Conservation (phyloP, 345 rosid species). For the Syzygium grande region DNA sequence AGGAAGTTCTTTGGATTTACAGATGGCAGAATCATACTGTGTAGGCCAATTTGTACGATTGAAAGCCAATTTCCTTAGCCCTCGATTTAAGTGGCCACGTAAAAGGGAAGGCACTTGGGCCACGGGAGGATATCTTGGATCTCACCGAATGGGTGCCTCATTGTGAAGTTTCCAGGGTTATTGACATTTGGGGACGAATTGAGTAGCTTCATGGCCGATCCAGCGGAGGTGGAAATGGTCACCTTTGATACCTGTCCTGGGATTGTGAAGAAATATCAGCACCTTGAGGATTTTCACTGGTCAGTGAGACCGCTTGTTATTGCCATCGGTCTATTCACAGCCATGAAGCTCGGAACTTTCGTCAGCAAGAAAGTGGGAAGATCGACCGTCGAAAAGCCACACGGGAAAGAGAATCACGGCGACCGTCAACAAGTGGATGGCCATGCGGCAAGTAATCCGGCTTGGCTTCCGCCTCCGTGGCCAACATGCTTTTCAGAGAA, state of each 20-base stretch:
- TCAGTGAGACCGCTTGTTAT: constrained; percentile 75
- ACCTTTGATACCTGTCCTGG: constrained; percentile 56
- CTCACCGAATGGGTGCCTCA: constrained; percentile 78
- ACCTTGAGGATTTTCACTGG: constrained; percentile 96
- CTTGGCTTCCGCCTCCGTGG: constrained; percentile 51
- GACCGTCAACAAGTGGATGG: constrained; percentile 10
- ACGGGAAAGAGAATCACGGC: background rate
- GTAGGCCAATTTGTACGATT: constrained; percentile 74
- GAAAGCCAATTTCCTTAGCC: constrained; percentile 55
- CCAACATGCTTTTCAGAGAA: constrained; percentile 30
- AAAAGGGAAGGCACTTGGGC: constrained; percentile 59
- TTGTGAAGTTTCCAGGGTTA: constrained; percentile 70
- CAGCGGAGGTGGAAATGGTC: constrained; percentile 75
- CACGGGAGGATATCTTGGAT: constrained; percentile 59
- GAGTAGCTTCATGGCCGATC: constrained; percentile 65
- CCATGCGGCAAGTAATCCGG: constrained; percentile 12
- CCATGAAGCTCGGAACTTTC: constrained; percentile 50
- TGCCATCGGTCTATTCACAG: constrained; percentile 59
- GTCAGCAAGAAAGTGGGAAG: constrained; percentile 42
- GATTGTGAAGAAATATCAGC: constrained; percentile 60
- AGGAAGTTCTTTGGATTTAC: constrained; percentile 64
- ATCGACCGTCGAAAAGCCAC: constrained; percentile 31
- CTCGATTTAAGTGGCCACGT: constrained; percentile 83
- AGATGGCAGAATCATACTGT: constrained; percentile 73
- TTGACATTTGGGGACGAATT: constrained; percentile 44